Evolutionary conservation across 441 rosid species (phyloP).

Genomic region (Macaranga tanarius): DNA sequence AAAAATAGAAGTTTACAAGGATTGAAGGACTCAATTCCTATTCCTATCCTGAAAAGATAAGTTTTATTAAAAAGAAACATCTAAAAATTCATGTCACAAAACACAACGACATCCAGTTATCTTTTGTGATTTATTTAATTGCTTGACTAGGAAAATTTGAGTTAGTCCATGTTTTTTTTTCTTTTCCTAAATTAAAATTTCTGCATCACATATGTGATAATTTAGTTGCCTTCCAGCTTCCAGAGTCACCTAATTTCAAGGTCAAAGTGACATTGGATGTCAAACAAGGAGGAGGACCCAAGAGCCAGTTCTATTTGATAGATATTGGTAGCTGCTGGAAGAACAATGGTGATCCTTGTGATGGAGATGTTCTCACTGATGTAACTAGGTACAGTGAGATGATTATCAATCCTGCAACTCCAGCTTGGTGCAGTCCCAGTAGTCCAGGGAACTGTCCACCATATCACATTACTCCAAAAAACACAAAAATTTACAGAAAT

Average conservation of each 20-base stretch:
- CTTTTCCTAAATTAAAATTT: neutral
- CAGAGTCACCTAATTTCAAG: slow-evolving; percentile 76
- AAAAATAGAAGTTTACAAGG: too few species aligned
- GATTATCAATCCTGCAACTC: slow-evolving; percentile 65
- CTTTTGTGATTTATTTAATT: neutral
- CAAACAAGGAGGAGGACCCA: slow-evolving; percentile 70
- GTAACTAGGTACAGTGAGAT: slow-evolving; percentile 80
- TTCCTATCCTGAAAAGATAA: too few species aligned
- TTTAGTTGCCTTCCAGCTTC: slow-evolving; percentile 48
- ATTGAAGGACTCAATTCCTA: too few species aligned
- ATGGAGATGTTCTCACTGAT: slow-evolving; percentile 68
- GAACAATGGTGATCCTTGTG: slow-evolving; percentile 69
- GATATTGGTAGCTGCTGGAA: slow-evolving; percentile 95
- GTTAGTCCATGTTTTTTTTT: neutral
- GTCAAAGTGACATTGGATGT: slow-evolving; percentile 63
- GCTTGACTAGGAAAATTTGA: neutral
- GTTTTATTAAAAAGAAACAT: too few species aligned
- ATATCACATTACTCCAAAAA: slow-evolving; percentile 56
- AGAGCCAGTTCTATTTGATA: slow-evolving; percentile 74
- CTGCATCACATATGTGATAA: neutral
- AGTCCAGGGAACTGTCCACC: slow-evolving; percentile 60
- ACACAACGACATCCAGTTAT: too few species aligned
- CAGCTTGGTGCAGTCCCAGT: slow-evolving; percentile 52
- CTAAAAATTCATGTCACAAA: too few species aligned
- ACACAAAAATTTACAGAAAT: slow-evolving; percentile 55